A percentile compares a stretch with the other conserved stretches of the same genome.
Evolutionary conservation across 441 rosid species (phyloP).

Genomic region (Geranium incanum): DNA sequence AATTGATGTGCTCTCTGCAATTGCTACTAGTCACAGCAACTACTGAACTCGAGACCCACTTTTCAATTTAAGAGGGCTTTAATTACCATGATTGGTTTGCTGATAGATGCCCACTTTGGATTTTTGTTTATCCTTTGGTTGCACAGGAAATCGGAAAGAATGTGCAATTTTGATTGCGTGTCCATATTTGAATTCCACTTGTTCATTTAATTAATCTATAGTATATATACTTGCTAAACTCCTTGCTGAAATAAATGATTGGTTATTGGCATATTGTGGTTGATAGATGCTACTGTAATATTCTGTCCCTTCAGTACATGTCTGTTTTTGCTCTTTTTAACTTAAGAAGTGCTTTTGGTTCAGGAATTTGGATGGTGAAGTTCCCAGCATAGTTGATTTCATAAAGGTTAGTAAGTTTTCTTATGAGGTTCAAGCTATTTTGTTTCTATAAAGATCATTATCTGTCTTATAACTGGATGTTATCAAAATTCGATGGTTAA

Average conservation of each 20-base stretch:
- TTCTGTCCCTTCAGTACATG: background rate
- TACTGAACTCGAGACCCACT: background rate
- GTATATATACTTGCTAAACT: background rate
- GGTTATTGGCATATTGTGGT: background rate
- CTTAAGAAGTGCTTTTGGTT: background rate
- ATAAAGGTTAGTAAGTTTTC: conserved; percentile 3
- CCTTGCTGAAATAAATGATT: background rate
- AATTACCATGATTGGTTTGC: background rate
- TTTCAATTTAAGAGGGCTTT: background rate
- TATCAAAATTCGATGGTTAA: background rate
- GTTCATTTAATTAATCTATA: background rate
- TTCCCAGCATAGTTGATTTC: conserved; percentile 4
- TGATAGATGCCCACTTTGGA: background rate
- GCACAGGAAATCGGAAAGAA: background rate
- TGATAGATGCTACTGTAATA: background rate
- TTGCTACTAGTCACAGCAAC: background rate
- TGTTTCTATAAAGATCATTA: background rate
- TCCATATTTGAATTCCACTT: background rate
- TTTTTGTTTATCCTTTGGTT: background rate
- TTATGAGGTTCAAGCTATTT: background rate
- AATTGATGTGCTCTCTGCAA: background rate
- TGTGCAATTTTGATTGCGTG: background rate
- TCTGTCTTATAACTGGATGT: background rate
- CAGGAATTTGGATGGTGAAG: conserved; percentile 10
- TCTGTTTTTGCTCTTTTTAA: background rate